A percentile compares a stretch with the other conserved stretches of the same genome.
Evolutionary conservation across 1,284 basidiomycete genomes (phyloP).

Genomic region (Sutorius eximius): DNA sequence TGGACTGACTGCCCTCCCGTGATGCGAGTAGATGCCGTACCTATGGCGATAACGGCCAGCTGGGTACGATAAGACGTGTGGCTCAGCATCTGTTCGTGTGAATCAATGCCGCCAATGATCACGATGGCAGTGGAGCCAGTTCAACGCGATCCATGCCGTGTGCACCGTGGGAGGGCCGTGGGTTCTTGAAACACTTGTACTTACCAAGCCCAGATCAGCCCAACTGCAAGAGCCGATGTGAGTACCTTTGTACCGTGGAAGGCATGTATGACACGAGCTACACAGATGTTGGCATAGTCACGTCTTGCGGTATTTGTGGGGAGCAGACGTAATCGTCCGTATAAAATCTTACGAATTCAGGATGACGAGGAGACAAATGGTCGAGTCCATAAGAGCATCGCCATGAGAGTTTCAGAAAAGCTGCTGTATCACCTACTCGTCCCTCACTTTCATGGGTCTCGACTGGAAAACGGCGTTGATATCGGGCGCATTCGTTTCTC

Average conservation of each 20-base stretch:
- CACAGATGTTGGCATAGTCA: background rate
- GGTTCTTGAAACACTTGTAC: background rate
- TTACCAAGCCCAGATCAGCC: background rate
- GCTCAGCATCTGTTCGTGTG: background rate
- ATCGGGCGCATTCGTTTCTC: background rate
- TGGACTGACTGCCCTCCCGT: background rate
- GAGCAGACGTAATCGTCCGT: background rate
- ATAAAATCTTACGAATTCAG: background rate
- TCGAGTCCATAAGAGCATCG: background rate
- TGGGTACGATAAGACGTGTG: background rate
- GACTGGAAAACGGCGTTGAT: conserved; percentile 7
- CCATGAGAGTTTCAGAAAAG: background rate
- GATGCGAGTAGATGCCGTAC: background rate
- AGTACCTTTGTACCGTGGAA: background rate
- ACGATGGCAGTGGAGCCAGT: background rate
- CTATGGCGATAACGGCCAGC: too few relatives aligned
- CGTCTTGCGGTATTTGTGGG: background rate
- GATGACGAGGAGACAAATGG: background rate
- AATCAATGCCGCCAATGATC: background rate
- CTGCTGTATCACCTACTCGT: background rate
- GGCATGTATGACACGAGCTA: background rate
- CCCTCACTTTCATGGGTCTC: background rate
- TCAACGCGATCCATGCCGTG: background rate
- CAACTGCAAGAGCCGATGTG: background rate
- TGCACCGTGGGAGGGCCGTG: background rate